Evolutionary conservation across 768 basidiomycete genomes (phyloP), one percentile per base, ranked within the genome.

Genomic region (Leccinum ochraceum): DNA sequence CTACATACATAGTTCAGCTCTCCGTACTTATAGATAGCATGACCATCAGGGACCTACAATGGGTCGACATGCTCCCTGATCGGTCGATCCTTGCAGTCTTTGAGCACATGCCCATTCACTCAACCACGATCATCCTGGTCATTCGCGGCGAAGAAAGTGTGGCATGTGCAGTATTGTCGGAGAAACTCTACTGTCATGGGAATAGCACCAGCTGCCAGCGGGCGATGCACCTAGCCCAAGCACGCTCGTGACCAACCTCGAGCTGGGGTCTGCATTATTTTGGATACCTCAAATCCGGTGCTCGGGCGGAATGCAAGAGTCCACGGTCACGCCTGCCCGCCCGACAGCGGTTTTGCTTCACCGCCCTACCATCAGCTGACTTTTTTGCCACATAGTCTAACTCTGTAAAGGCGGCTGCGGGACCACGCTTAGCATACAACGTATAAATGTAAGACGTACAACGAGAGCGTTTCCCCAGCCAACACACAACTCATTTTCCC

Each of bases 361-460:
- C 51, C 58, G 54, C 28, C 17, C n/a, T 32, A 13, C 20, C 5
- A 10, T 58, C 69, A 60, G 49, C 51, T 59, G 62, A 62, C 56
- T 6, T 28, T 9, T 28, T 17, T 34, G 42, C 59, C n/a, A 17
- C 37, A 53, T 26, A 51, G 17, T 34, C 22, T 49, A 16, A 14
- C 22, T 24, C 48, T 44, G 42, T 20, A 5, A 9, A 44, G n/a
- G 42, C 9, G 52, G 6, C 24, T 32, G 26, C 17, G 37, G 20
- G 54, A 34, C 56, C 34, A 17, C 1, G 42, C 39, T 6, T 37
- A 2, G 30, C 6, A 28, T 22, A 39, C 26, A 48, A 51, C 42
- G n/a, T 61, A 66, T 72, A 71, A 66, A 68, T 60, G 49, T 52
- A 14, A 16, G 3, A 28, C 39, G 4, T 53, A 5, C 44, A 8